Evolutionary conservation across 2,329 filamentous ascomycete genomes (phyloP), one percentile per base, ranked within the genome.

Genomic region (Scorias spongiosa): DNA sequence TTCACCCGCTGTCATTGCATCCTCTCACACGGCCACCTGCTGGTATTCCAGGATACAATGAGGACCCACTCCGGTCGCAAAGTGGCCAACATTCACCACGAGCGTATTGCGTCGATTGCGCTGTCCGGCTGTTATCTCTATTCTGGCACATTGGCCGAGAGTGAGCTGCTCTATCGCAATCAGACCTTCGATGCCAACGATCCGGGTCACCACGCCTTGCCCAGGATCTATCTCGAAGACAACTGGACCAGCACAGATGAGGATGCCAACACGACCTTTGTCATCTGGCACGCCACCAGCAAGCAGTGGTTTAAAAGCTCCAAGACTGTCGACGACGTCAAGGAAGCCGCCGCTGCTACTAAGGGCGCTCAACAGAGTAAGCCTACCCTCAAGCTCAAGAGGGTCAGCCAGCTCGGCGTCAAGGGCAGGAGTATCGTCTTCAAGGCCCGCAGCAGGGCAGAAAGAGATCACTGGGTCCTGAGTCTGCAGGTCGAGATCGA

Each of bases 391-490:
- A 69, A 70, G 48, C 62, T 80, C 45, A 76, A 74, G 50, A 62
- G 74, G 34, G 78, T 81, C 1, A 75, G 74, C 26, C 70, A 72
- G 48, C 59, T 81, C 26, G 78, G 78, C 10, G 68, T 70, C 7
- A 72, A 73, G 28, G 78, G 78, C 4, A 64, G 75, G 38, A 76
- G 72, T 36, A 71, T 80, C 41, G 78, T 82, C 10, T 82, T 82
- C 55, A 76, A 78, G 54, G 72, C 78, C 30, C 67, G 78, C 43
- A 79, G 73, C 57, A 65, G 78, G 9, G 70, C 77, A 1, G 78
- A 82, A 58, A 69, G 78, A 47, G 78, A 82, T 60, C 72, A 76
- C 51, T 82, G 78, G 78, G 78, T 82, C 18, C 60, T 81, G 56
- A 76, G 70, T 30, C 75, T 81, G 46, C 72, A 72, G 43, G 75